Conservation (phyloP, 116 monocot genomes). For the Posidonia oceanica region DNA sequence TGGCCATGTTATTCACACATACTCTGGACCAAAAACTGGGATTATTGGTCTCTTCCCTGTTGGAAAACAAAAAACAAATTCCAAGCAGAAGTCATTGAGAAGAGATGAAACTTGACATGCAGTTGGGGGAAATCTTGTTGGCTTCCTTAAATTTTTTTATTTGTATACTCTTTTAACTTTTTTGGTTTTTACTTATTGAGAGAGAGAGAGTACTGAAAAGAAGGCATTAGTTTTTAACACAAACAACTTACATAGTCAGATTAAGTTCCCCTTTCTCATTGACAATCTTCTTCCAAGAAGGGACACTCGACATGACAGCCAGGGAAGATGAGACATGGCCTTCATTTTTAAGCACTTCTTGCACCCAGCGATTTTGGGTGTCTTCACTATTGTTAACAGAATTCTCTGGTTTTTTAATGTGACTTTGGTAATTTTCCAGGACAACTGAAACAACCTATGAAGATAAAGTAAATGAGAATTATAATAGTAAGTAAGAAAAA, state of each 20-base stretch:
- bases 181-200: too few species aligned
- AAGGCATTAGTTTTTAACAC: neutral
- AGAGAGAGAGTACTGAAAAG: neutral
- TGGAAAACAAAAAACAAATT: conserved; percentile 7
- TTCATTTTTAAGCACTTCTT: conserved; percentile 78
- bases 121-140: too few species aligned
- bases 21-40: conserved; percentile 84
- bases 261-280: conserved; percentile 53
- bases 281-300: conserved; percentile 64
- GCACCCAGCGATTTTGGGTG: conserved; percentile 31
- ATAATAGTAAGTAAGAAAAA: too few species aligned
- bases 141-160: too few species aligned
- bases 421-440: conserved; percentile 67
- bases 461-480: conserved; percentile 5
- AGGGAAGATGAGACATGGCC: conserved; percentile 35
- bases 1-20: conserved; percentile 86
- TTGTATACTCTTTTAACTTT: too few species aligned
- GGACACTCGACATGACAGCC: conserved; percentile 31
- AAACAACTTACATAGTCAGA: conserved; percentile 37
- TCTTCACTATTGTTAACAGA: conserved; percentile 15
- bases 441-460: conserved; percentile 78
- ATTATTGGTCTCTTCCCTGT: conserved; percentile 61
- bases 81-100: too few species aligned
- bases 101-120: too few species aligned
- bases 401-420: conserved; percentile 31